These are phyloP conservation scores for Kwoniella heveanensis DNA, from an alignment of 768 basidiomycete species.

Conservation along the genomic window DNA sequence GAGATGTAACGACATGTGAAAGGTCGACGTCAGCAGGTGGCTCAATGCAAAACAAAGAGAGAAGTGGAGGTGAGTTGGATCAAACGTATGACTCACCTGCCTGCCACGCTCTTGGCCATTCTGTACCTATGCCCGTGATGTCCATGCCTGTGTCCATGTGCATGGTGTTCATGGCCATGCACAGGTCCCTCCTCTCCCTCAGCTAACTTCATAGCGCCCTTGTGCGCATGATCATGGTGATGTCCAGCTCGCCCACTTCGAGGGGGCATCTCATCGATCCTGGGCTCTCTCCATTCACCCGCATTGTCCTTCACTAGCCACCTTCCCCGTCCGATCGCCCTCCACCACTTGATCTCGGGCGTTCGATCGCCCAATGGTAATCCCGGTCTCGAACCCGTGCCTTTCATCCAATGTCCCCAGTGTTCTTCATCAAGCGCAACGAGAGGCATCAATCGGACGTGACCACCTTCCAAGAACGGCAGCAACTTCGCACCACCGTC, in stretches of 20 bases:
- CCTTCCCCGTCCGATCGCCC: slow-evolving; percentile 6
- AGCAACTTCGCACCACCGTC: background rate
- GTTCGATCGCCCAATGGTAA: slow-evolving; percentile 1
- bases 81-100: slow-evolving; percentile 20
- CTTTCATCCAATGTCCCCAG: background rate
- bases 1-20: background rate
- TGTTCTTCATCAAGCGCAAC: background rate
- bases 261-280: slow-evolving; percentile 10
- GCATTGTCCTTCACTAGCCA: slow-evolving; percentile 14
- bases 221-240: slow-evolving; percentile 1
- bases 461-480: slow-evolving; percentile 13
- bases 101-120: slow-evolving; percentile 9
- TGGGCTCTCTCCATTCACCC: slow-evolving; percentile 19
- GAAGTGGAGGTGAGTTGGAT: background rate
- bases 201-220: background rate
- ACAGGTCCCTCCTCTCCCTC: background rate
- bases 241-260: background rate
- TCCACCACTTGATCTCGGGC: slow-evolving; percentile 17
- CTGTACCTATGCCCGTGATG: slow-evolving; percentile 14
- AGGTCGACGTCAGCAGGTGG: background rate
- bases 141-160: slow-evolving; percentile 16
- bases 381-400: background rate
- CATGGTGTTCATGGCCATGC: slow-evolving; percentile 9
- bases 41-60: background rate
- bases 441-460: slow-evolving; percentile 4